These are phyloP conservation scores for Chrysoporthe puriensis DNA, from an alignment of 2,329 filamentous ascomycete genomes.

Conservation along the genomic window DNA sequence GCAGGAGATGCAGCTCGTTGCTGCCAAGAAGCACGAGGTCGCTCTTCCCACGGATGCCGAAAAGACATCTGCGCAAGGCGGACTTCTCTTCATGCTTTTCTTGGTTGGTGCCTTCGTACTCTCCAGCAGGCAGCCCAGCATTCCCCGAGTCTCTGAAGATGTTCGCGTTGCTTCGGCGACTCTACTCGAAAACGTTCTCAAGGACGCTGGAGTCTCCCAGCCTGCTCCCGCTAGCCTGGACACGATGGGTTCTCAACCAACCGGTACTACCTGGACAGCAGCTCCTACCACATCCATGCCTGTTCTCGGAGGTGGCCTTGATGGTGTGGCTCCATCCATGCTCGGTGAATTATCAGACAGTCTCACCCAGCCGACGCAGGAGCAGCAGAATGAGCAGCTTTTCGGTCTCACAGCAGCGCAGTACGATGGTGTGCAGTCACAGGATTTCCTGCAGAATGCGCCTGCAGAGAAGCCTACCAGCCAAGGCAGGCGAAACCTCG, in stretches of 20 bases:
- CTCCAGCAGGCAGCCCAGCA: slow-evolving; percentile 78
- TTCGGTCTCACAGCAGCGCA: slow-evolving; percentile 86
- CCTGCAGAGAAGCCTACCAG: slow-evolving; percentile 57
- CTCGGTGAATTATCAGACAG: slow-evolving; percentile 70
- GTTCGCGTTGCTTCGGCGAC: slow-evolving; percentile 77
- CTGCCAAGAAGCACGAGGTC: slow-evolving; percentile 58
- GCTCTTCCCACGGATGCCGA: slow-evolving; percentile 54
- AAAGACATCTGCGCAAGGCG: slow-evolving; percentile 74
- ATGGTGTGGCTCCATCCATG: slow-evolving; percentile 58
- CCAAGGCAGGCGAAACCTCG: slow-evolving; percentile 73
- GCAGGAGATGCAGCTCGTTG: slow-evolving; percentile 59
- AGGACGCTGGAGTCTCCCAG: slow-evolving; percentile 70
- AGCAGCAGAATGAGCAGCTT: slow-evolving; percentile 85
- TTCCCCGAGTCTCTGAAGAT: slow-evolving; percentile 79
- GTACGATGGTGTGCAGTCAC: slow-evolving; percentile 82
- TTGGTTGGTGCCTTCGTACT: slow-evolving; percentile 95
- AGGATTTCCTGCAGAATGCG: slow-evolving; percentile 68
- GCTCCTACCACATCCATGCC: slow-evolving; percentile 43
- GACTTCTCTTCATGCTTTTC: slow-evolving; percentile 91
- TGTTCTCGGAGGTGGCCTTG: slow-evolving; percentile 48
- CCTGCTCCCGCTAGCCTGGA: slow-evolving; percentile 46
- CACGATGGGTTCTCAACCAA: slow-evolving; percentile 55
- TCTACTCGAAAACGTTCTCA: slow-evolving; percentile 79
- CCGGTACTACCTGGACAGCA: slow-evolving; percentile 53
- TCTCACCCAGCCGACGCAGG: slow-evolving; percentile 75